Percentiles rank a stretch among this genome's conserved stretches.
phyloP scores from a whole-genome alignment of 768 basidiomycete genomes.

The Lentinula lateritia region DNA sequence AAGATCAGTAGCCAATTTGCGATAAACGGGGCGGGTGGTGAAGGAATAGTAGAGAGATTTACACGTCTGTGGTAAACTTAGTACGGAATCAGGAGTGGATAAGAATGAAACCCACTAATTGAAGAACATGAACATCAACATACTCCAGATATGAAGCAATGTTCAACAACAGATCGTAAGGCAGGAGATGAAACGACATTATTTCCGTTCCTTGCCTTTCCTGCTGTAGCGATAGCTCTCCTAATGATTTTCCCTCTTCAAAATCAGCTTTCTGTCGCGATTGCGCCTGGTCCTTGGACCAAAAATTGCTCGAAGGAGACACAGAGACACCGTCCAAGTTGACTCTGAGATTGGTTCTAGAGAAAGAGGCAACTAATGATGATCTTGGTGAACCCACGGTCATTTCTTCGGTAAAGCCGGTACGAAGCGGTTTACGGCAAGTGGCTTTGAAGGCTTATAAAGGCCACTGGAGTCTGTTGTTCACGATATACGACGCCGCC shows the following conservation, averaged over 20 bases:
- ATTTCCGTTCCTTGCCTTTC: neutral
- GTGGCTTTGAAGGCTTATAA: neutral
- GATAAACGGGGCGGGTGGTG: slow-evolving; percentile 63
- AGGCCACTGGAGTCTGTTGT: neutral
- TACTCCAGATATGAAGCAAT: slow-evolving; percentile 59
- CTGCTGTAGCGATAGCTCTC: neutral
- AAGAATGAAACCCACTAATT: slow-evolving; percentile 42
- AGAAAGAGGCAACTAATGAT: slow-evolving; percentile 4
- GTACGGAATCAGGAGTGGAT: slow-evolving; percentile 8
- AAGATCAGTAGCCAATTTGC: slow-evolving; percentile 55
- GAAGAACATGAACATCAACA: slow-evolving; percentile 54
- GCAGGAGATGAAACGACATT: slow-evolving; percentile 36
- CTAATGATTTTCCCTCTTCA: neutral
- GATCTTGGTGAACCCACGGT: slow-evolving; percentile 6
- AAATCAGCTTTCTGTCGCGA: neutral
- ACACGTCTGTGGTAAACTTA: slow-evolving; percentile 43
- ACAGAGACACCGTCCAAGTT: slow-evolving; percentile 3
- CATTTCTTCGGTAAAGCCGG: neutral
- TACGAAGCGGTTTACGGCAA: neutral
- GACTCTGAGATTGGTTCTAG: slow-evolving; percentile 3
- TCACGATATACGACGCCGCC: neutral
- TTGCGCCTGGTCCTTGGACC: neutral
- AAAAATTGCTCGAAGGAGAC: neutral
- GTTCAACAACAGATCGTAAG: slow-evolving; percentile 68
- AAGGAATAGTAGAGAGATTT: slow-evolving; percentile 56